Evolutionary conservation across 306 rosid species (phyloP).

Genomic region (Fragaria vesca): DNA sequence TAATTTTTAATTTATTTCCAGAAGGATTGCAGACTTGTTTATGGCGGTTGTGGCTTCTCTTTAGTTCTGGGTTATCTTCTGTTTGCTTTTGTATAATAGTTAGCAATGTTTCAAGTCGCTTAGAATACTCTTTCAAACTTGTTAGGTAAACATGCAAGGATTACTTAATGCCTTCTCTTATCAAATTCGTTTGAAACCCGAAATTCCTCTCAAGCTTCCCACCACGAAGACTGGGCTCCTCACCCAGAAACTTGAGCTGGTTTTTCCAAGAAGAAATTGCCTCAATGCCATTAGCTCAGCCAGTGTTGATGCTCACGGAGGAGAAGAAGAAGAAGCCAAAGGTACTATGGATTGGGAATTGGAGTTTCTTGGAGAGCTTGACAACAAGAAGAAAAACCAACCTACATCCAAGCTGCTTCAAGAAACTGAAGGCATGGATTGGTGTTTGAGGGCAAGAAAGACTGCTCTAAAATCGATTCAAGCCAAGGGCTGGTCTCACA

Average conservation of each 20-base stretch:
- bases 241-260: slow-evolving; percentile 19
- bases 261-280: slow-evolving; percentile 32
- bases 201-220: slow-evolving; percentile 33
- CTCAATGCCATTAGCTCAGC: slow-evolving; percentile 16
- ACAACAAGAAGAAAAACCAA: slow-evolving; percentile 53
- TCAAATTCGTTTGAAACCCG: slow-evolving; percentile 44
- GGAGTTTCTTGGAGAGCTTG: slow-evolving; percentile 66
- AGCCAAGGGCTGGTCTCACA: slow-evolving; percentile 54
- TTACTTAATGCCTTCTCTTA: slow-evolving; percentile 41
- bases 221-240: slow-evolving; percentile 28
- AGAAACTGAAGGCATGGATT: slow-evolving; percentile 70
- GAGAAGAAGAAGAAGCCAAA: slow-evolving; percentile 33
- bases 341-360: slow-evolving; percentile 57
- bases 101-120: background rate
- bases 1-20: no score
- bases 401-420: slow-evolving; percentile 48
- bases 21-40: background rate
- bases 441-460: slow-evolving; percentile 83
- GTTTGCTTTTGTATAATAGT: background rate
- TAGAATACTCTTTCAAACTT: background rate
- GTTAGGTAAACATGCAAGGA: slow-evolving; percentile 51
- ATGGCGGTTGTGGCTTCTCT: background rate
- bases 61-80: background rate
- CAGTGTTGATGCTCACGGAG: slow-evolving; percentile 27
- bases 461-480: slow-evolving; percentile 64